Conservation (phyloP, 768 basidiomycete genomes). For the Postia placenta region DNA sequence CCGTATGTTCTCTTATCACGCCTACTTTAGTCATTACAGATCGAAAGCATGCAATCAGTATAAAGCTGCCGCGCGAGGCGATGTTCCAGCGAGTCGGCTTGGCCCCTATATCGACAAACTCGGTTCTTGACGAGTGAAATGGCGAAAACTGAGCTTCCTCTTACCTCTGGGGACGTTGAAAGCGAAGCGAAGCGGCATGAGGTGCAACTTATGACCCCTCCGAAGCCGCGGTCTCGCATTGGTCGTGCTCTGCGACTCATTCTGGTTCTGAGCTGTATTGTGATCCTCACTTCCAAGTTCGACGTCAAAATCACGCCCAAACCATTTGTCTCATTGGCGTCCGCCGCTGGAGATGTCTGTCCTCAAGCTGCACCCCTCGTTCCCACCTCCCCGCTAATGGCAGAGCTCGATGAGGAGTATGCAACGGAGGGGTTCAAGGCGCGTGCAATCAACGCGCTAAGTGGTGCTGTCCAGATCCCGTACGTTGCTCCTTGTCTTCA, state of each 20-base stretch:
- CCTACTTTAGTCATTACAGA: too few species aligned
- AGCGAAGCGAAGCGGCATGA: neutral
- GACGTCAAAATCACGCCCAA: neutral
- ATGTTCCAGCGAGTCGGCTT: too few species aligned
- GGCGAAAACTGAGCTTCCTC: too few species aligned
- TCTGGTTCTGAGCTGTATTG: neutral
- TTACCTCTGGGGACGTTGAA: too few species aligned
- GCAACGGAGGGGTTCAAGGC: conserved; percentile 27
- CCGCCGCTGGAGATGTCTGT: conserved; percentile 17
- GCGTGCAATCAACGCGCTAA: conserved; percentile 15
- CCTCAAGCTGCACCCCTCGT: conserved; percentile 28
- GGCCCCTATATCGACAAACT: too few species aligned
- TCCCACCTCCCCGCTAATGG: conserved; percentile 26
- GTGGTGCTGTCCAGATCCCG: conserved; percentile 28
- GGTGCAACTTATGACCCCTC: neutral
- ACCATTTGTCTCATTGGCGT: neutral
- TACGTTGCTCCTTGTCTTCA: conserved; percentile 16
- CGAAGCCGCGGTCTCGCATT: neutral
- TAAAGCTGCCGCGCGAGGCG: too few species aligned
- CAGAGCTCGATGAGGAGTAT: conserved; percentile 22
- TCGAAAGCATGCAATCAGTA: too few species aligned
- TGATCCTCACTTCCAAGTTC: neutral
- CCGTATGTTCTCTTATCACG: too few species aligned
- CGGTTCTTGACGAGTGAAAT: too few species aligned
- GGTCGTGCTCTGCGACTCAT: neutral